Conservation (phyloP, 768 basidiomycete species). For the Chiua virens region DNA sequence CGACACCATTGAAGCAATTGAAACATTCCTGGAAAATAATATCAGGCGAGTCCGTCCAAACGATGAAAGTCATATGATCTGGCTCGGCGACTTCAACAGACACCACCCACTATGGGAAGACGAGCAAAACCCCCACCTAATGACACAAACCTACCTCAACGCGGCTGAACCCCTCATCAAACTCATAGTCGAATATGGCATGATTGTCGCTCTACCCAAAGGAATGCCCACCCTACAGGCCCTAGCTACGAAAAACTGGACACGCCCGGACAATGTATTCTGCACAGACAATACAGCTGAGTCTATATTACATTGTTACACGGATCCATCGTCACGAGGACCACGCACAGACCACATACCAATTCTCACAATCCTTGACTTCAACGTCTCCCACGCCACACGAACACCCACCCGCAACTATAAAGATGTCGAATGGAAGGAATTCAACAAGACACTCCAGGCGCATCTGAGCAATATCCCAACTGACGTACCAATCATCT, state of each 20-base stretch:
- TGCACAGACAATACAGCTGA: neutral
- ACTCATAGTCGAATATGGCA: constrained; percentile 16
- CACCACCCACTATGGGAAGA: constrained; percentile 35
- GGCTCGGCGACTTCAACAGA: constrained; percentile 26
- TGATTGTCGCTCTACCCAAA: constrained; percentile 32
- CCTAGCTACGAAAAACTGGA: constrained; percentile 26
- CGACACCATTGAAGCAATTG: neutral
- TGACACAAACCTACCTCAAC: constrained; percentile 6
- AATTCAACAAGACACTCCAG: too few relatives aligned
- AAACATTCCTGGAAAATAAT: too few relatives aligned
- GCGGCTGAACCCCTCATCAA: constrained; percentile 16
- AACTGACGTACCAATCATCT: too few relatives aligned
- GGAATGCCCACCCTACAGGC: constrained; percentile 26
- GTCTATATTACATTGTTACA: constrained; percentile 18
- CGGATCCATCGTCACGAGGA: constrained; percentile 4
- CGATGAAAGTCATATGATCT: too few relatives aligned
- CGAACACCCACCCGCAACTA: too few relatives aligned
- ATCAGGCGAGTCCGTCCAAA: too few relatives aligned
- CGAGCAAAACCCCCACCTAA: constrained; percentile 19
- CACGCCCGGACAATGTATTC: constrained; percentile 39
- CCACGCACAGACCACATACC: constrained; percentile 35
- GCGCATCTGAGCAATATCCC: too few relatives aligned
- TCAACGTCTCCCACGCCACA: too few relatives aligned
- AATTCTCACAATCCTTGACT: constrained; percentile 19
- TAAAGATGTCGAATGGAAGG: too few relatives aligned